These are phyloP conservation scores for Fusarium annulatum DNA, from an alignment of 2,329 filamentous ascomycete genomes.

Conservation along the genomic window DNA sequence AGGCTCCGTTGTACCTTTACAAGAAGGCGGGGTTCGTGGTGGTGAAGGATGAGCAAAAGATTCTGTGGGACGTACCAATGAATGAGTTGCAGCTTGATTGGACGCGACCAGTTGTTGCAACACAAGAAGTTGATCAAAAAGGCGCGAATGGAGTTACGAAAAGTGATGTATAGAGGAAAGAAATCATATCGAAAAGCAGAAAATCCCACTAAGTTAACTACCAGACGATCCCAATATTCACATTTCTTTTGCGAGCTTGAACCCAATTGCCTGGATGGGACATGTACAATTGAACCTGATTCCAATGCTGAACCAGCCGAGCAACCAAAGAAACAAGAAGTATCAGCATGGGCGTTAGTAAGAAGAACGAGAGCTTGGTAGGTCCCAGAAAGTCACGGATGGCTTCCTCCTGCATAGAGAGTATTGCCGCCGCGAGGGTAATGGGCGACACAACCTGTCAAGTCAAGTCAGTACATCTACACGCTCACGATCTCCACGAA, in stretches of 20 bases:
- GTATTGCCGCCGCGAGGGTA: background rate
- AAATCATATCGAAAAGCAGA: background rate
- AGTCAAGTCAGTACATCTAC: background rate
- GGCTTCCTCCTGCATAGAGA: constrained; percentile 26
- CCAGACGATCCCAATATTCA: background rate
- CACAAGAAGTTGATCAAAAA: background rate
- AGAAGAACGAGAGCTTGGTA: background rate
- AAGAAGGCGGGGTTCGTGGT: constrained; percentile 10
- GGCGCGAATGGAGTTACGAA: background rate
- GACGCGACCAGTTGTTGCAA: background rate
- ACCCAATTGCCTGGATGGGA: background rate
- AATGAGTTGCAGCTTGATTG: constrained; percentile 28
- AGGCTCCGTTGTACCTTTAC: constrained; percentile 11
- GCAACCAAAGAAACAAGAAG: background rate
- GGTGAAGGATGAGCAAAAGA: constrained; percentile 9
- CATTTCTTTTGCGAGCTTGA: background rate
- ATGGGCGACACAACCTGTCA: background rate
- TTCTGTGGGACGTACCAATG: constrained; percentile 25
- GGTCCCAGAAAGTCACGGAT: constrained; percentile 4
- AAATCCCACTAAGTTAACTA: accelerated
- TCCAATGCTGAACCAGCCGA: background rate
- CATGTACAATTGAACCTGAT: background rate
- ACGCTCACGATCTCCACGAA: accelerated
- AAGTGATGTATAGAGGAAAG: background rate
- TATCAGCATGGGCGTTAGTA: background rate